Evolutionary conservation across 1,284 basidiomycete genomes (phyloP), one percentile per base, ranked within the genome.

Genomic region (Schizophyllum amplum): DNA sequence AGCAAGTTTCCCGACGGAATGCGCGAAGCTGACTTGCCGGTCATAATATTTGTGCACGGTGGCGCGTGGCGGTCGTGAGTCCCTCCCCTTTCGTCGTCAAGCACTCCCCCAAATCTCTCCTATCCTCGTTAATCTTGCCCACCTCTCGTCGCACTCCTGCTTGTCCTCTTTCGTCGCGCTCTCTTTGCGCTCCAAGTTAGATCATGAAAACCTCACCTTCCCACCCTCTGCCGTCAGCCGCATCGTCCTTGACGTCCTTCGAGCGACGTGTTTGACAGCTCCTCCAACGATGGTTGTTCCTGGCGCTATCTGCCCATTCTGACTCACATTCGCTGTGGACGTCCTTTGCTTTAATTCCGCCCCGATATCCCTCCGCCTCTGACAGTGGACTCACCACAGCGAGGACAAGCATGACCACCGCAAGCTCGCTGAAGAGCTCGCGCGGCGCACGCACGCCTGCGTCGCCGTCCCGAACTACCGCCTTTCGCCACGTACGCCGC

Each of bases 41-140:
- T 56, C 24, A 60, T 58, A 51, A 61, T 55, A 59, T 89, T 87
- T 63, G 72, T 90, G 17, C 89, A 91, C 64, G 90, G 90, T 33
- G 89, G 89, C 47, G 90, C 89, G 33, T 92, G 89, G 89, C 73
- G 82, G 64, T 69, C 81, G 87, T 88, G 65, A 75, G 84, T 68
- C 22, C 23, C 51, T 42, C 17, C 17, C 11, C 33, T 42, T 42
- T 17, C n/a, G n/a, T n/a, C n/a, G n/a, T n/a, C n/a, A n/a, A n/a
- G n/a, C n/a, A n/a, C n/a, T n/a, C n/a, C n/a, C n/a, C n/a, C n/a
- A n/a, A n/a, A n/a, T n/a, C n/a, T n/a, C n/a, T n/a, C n/a, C n/a
- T n/a, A n/a, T n/a, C n/a, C n/a, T n/a, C n/a, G n/a, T n/a, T n/a
- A n/a, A n/a, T n/a, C n/a, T n/a, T n/a, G n/a, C n/a, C n/a, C n/a